Evolutionary conservation across 352 stramenopile genomes (phyloP), one percentile per base, ranked within the genome.

Genomic region (Thalassiosira hispida): DNA sequence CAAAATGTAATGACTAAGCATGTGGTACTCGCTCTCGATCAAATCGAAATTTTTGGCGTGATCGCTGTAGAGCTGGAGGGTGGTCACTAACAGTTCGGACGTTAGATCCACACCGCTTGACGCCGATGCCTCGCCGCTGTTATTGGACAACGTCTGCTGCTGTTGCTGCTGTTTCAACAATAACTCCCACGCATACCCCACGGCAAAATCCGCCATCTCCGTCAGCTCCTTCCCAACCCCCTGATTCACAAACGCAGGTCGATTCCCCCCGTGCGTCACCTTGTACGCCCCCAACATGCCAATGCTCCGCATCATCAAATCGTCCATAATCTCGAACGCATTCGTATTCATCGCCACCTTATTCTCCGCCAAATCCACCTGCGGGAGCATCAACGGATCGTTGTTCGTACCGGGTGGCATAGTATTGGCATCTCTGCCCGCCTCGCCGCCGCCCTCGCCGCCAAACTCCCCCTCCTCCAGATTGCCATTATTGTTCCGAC

Each of bases 11-110:
- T 92, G 79, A 0, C 80, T 86, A 1, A 95, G 67, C 64, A 90
- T 86, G 74, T 90, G 69, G 65, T 89, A 88, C 56, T 84, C 64
- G 2, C 73, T 82, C 78, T 95, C 90, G n/a, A 95, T 84, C 11
- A 92, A 71, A 27, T 87, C 78, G 66, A 93, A 95, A 68, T 95
- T 95, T 31, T 84, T 79, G 33, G 89, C 69, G 61, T 95, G 89
- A 64, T 93, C 86, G 0, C 89, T 93, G 66, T 93, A 95, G 1
- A 95, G 47, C 55, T 93, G 88, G 6, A 95, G 71, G 16, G 76
- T 90, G 9, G 83, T 79, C 16, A 92, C 77, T 6, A 94, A 71
- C 5, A 95, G 69, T 77, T 93, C 90, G 25, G 65, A 86, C 23
- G 72, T 75, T 6, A 89, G 69, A 57, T 87, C 79, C 18, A 71